Percentiles rank a stretch among this genome's conserved stretches.
Conservation (phyloP, 176 grass and related monocot genomes). For the Oryza nivara region DNA sequence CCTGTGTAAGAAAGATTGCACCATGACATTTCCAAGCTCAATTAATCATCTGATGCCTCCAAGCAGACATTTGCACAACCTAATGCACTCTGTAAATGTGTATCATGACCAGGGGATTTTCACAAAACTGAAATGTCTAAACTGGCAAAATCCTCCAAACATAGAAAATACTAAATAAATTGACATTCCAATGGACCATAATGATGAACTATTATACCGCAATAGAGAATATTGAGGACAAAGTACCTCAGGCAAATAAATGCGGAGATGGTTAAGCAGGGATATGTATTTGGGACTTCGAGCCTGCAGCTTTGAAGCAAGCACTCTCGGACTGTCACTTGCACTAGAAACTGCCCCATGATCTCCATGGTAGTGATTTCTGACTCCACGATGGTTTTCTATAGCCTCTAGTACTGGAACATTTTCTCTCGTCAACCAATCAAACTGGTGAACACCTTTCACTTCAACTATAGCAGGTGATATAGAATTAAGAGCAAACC, state of each 20-base stretch:
- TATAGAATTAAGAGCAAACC: constrained; percentile 94
- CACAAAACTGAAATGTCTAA: constrained; percentile 4
- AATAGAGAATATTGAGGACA: constrained; percentile 31
- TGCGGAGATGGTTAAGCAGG: constrained; percentile 92
- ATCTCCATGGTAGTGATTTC: constrained; percentile 92
- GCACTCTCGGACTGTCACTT: constrained; percentile 73
- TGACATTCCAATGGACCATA: constrained; percentile 16
- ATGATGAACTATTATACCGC: background rate
- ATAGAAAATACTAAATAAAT: constrained; percentile 27
- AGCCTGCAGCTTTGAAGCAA: constrained; percentile 94
- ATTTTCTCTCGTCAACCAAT: constrained; percentile 97
- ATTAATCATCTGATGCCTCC: background rate
- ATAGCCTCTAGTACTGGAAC: constrained; percentile 91
- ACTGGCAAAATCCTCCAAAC: constrained; percentile 9
- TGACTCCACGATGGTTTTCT: constrained; percentile 76
- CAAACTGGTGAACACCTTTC: constrained; percentile 95
- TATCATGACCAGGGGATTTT: background rate
- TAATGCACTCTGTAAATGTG: constrained; percentile 23
- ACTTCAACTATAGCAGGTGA: constrained; percentile 88
- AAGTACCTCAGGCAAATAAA: constrained; percentile 93
- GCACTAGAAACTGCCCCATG: constrained; percentile 65
- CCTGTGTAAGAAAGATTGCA: constrained; percentile 16
- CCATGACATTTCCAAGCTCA: background rate
- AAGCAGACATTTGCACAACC: constrained; percentile 7
- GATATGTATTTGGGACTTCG: constrained; percentile 94